phyloP scores from a whole-genome alignment of 768 basidiomycete genomes.

The Lactifluus volemus region DNA sequence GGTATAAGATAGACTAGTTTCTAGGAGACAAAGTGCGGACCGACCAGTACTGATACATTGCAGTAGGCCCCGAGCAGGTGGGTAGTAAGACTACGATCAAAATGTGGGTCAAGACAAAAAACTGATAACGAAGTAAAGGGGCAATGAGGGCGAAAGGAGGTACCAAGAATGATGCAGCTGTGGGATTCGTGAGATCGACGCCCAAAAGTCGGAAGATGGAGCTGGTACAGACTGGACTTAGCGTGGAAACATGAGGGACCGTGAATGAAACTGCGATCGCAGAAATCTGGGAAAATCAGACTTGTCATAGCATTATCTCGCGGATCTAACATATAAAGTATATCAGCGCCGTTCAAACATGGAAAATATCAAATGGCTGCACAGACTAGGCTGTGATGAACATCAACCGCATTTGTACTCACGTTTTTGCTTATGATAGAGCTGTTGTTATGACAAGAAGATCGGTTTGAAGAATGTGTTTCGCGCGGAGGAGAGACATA shows the following conservation, averaged over 20 bases:
- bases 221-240: not conserved
- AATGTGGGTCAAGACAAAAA: not conserved
- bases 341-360: constrained; percentile 7
- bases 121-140: not conserved
- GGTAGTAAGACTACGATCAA: not conserved
- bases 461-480: constrained; percentile 17
- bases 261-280: not conserved
- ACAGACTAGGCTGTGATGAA: not conserved
- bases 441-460: constrained; percentile 29
- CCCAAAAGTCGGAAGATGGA: not conserved
- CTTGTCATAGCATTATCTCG: constrained; percentile 39
- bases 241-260: not conserved
- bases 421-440: constrained; percentile 65
- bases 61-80: not conserved
- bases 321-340: constrained; percentile 34
- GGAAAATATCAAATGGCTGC: not conserved
- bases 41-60: not conserved
- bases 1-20: not conserved
- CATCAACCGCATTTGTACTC: constrained; percentile 29
- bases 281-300: not conserved
- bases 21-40: constrained; percentile 1
- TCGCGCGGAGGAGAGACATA: constrained; percentile 22
- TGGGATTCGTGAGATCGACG: not conserved
- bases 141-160: too few relatives aligned
- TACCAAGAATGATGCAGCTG: not conserved